Conservation (phyloP, 768 basidiomycete genomes). For the Mycena kentingensis region DNA sequence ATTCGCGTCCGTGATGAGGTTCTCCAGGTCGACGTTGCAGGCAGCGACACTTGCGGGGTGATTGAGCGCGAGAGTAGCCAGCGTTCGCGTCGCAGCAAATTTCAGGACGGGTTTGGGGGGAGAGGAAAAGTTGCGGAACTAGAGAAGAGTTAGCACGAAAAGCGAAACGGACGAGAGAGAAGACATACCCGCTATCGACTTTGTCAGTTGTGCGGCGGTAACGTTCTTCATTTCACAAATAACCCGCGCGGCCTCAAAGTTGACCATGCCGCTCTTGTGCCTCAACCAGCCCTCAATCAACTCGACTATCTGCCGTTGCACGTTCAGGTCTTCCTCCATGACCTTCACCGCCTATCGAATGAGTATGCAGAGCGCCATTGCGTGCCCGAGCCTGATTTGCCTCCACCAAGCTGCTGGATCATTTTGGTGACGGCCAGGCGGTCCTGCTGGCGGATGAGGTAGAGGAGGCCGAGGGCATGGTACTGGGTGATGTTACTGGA, state of each 20-base stretch:
- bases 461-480: constrained; percentile 91
- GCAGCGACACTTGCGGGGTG: constrained; percentile 86
- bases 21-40: constrained; percentile 97
- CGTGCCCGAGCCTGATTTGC: constrained; percentile 82
- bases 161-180: neutral
- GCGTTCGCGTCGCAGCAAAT: constrained; percentile 95
- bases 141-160: constrained; percentile 10
- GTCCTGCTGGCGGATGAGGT: constrained; percentile 95
- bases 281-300: constrained; percentile 92
- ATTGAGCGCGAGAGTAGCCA: constrained; percentile 83
- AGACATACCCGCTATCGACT: constrained; percentile 82
- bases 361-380: constrained; percentile 98
- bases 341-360: constrained; percentile 98
- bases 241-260: constrained; percentile 95
- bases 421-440: constrained; percentile 99
- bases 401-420: constrained; percentile 97
- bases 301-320: constrained; percentile 91
- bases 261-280: constrained; percentile 99
- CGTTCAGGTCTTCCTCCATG: constrained; percentile 96
- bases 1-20: constrained; percentile 92
- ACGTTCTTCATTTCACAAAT: constrained; percentile 96
- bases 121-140: constrained; percentile 95
- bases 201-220: constrained; percentile 71
- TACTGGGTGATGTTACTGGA: constrained; percentile 97
- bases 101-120: constrained; percentile 94